These are phyloP conservation scores for Ophiostoma ips DNA, from an alignment of 2,329 filamentous ascomycete species.

Conservation along the genomic window DNA sequence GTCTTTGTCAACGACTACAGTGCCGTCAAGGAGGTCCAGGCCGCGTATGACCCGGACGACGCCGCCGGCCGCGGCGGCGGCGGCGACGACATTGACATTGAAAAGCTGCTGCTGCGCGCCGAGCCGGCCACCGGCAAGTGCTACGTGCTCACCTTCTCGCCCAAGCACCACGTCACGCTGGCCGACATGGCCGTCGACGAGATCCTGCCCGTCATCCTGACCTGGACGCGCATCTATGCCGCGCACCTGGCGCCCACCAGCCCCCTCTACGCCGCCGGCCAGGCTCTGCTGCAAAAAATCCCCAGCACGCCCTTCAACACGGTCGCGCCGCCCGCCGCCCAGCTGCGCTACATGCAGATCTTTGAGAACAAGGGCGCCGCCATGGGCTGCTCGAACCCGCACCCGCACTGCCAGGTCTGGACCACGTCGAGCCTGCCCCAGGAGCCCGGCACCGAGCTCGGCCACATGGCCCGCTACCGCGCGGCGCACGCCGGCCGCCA, in stretches of 20 bases:
- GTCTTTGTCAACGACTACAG: constrained; percentile 97
- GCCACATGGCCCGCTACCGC: constrained; percentile 66
- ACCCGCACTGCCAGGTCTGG: constrained; percentile 96
- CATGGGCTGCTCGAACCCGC: constrained; percentile 98
- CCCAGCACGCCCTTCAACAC: constrained; percentile 23
- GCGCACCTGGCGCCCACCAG: constrained; percentile 62
- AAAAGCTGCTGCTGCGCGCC: constrained; percentile 64
- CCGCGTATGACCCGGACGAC: constrained; percentile 66
- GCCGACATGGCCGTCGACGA: constrained; percentile 70
- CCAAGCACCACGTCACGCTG: constrained; percentile 79
- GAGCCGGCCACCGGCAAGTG: constrained; percentile 87
- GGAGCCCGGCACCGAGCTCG: constrained; percentile 68
- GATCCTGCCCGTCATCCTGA: constrained; percentile 71
- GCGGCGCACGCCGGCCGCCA: constrained; percentile 55
- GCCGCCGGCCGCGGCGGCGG: constrained; percentile 13
- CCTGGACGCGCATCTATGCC: constrained; percentile 85
- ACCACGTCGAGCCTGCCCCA: constrained; percentile 83
- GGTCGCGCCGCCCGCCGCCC: constrained; percentile 46
- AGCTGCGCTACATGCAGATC: constrained; percentile 96
- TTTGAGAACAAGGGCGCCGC: constrained; percentile 97
- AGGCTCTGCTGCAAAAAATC: constrained; percentile 22
- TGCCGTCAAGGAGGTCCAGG: constrained; percentile 87
- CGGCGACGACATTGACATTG: constrained; percentile 33
- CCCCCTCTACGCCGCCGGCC: constrained; percentile 37
- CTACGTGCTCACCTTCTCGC: constrained; percentile 91